Percentiles rank a stretch among this genome's conserved stretches.
phyloP scores from a whole-genome alignment of 257 asterid species.

The Echites panduratus region DNA sequence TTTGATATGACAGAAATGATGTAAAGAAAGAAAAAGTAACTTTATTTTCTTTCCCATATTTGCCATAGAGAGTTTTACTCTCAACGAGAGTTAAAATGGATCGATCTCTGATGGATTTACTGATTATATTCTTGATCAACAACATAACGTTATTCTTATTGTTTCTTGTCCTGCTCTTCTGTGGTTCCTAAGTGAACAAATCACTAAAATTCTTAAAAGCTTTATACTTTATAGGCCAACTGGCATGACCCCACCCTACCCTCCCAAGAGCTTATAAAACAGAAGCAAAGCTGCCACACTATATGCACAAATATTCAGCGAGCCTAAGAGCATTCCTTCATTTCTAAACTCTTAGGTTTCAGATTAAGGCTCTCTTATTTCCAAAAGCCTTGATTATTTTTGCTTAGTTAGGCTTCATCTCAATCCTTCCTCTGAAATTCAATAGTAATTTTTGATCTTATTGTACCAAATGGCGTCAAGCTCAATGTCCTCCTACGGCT shows the following conservation, averaged over 20 bases:
- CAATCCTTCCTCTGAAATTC: no score
- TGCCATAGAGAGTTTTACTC: no score
- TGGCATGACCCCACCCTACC: slow-evolving; percentile 22
- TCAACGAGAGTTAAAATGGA: not conserved
- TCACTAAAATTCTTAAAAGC: slow-evolving; percentile 30
- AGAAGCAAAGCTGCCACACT: slow-evolving; percentile 4
- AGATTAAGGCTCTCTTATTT: not conserved
- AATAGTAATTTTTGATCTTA: no score
- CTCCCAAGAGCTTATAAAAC: slow-evolving; percentile 24
- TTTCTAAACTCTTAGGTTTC: not conserved
- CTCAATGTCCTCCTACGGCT: slow-evolving; percentile 29
- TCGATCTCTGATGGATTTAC: slow-evolving; percentile 8
- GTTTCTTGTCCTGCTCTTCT: slow-evolving; percentile 24
- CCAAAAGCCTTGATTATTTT: no score
- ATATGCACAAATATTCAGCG: slow-evolving; percentile 14
- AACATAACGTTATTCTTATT: slow-evolving; percentile 7
- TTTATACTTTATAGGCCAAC: slow-evolving; percentile 28
- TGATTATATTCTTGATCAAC: no score
- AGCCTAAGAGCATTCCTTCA: slow-evolving; percentile 12
- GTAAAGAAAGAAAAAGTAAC: no score
- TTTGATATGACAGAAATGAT: no score
- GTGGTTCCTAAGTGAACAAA: slow-evolving; percentile 50
- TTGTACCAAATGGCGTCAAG: slow-evolving; percentile 34
- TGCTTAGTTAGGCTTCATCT: no score
- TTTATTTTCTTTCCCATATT: no score